Evolutionary conservation across 2,329 filamentous ascomycete species (phyloP), one percentile per base, ranked within the genome.

Genomic region (Canariomyces notabilis): DNA sequence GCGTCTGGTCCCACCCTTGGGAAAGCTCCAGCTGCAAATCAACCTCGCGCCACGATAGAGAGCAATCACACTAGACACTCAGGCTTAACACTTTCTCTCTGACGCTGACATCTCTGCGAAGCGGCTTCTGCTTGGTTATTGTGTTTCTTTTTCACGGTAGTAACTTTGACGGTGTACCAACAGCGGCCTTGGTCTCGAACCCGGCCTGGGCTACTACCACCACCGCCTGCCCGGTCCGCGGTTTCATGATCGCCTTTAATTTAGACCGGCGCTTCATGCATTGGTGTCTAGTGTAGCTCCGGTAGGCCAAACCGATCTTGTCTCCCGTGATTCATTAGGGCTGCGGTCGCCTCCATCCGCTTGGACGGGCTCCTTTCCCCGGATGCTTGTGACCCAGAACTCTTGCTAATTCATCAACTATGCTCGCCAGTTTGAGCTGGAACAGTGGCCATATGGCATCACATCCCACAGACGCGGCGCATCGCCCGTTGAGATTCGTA

Each of bases 381-480:
- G n/a, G n/a, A n/a, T n/a, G n/a, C 20, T 36, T 20, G 37, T 44
- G 12, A 35, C 21, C 21, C 19, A 29, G 14, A 4, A 16, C 37
- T 40, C 37, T 26, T 31, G 34, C 37, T 31, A 20, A 23, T 42
- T 35, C n/a, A 57, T 35, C 49, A n/a, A 44, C 49, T 19, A 63
- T 63, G 60, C 50, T 59, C 12, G 51, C 54, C 49, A 64, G 60
- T 44, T 20, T 44, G 20, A 47, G 19, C 44, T 51, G 59, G 50
- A 61, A 55, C 46, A 50, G 53, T 39, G 61, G 53, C 50, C 53
- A 54, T 47, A 61, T 62, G 61, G 56, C 59, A 20, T 58, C 60
- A 34, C 52, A 55, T 43, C 37, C 52, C 46, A 42, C 57, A 18
- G 51, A 56, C 42, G 44, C 54, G 21, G 48, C 51, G 26, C 49